These are phyloP conservation scores for Clathrospora elynae DNA, from an alignment of 2,329 filamentous ascomycete genomes.

Conservation along the genomic window DNA sequence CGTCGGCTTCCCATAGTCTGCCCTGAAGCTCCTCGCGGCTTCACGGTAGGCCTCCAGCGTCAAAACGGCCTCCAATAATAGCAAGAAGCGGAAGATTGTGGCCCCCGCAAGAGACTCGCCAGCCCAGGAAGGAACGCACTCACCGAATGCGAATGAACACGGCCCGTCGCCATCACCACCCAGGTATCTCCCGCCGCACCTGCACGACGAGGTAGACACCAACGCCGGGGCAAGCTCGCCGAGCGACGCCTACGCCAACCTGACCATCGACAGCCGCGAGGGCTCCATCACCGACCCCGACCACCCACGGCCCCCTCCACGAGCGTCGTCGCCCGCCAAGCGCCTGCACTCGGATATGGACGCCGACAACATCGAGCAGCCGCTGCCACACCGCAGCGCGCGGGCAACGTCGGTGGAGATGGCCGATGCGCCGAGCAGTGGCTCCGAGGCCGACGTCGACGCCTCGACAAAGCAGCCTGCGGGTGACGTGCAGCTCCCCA, in stretches of 20 bases:
- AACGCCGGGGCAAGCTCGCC: constrained; percentile 53
- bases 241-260: constrained; percentile 59
- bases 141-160: constrained; percentile 40
- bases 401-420: constrained; percentile 54
- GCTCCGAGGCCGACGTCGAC: constrained; percentile 37
- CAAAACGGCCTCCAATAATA: constrained; percentile 52
- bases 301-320: constrained; percentile 33
- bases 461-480: constrained; percentile 28
- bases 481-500: too few species aligned
- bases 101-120: constrained; percentile 32
- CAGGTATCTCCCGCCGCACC: constrained; percentile 61
- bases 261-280: constrained; percentile 55
- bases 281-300: constrained; percentile 35
- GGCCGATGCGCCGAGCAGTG: constrained; percentile 42
- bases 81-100: constrained; percentile 56
- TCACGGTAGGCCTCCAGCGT: constrained; percentile 46
- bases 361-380: constrained; percentile 40
- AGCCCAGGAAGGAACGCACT: constrained; percentile 18
- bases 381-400: constrained; percentile 35
- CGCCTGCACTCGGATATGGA: constrained; percentile 62
- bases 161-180: constrained; percentile 47
- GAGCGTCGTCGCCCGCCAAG: constrained; percentile 61
- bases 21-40: constrained; percentile 47
- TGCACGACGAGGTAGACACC: constrained; percentile 59
- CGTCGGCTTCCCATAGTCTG: constrained; percentile 26